Base-by-base conservation (phyloP, 768 basidiomycete genomes). In the Sistotremastrum niveocremeum region DNA sequence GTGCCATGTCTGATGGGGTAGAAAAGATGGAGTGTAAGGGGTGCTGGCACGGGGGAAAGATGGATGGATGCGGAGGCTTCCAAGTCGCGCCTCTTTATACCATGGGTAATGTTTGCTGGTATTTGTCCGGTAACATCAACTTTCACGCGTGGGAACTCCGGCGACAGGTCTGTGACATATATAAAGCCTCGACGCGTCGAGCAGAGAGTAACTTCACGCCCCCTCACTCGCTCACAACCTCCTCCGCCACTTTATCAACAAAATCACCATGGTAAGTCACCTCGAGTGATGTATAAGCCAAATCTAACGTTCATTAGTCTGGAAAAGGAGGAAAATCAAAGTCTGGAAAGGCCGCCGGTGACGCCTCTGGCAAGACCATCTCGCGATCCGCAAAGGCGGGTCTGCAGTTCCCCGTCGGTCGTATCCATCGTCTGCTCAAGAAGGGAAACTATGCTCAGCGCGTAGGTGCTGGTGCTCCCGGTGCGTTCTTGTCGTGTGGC, bases 361-460 rank as follows among this genome's bases (percentile, higher is more conserved):
- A 66, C 32, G 60, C 50, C 11, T 49, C 60, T 42, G 46, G 52
- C 51, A 82, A 82, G 57, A 65, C 79, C 3, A 75, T 77, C 55
- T 83, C 81, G 9, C 77, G 81, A 45, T 83, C 81, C 28, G 70
- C 80, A 45, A 82, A 81, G 57, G 81, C 81, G 8, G 81, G 81
- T 55, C 75, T 83, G 46, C 79, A 84, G 61, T 85, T 90, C 71
- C 87, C 87, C 45, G 86, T 90, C 55, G 87, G 87, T 73, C 87
- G 87, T 82, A 78, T 89, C 50, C 87, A 86, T 68, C 79, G 84
- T 76, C 76, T 87, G 38, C 63, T 89, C 63, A 87, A 87, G 72
- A 77, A 76, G 63, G 86, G 86, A 45, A 88, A 89, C 71, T 89
- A 87, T 52, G 81, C 83, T 42, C 80, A 84, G 55, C 83, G 88